These are phyloP conservation scores for Vigna mungo DNA, from an alignment of 306 rosid genomes.

Conservation along the genomic window DNA sequence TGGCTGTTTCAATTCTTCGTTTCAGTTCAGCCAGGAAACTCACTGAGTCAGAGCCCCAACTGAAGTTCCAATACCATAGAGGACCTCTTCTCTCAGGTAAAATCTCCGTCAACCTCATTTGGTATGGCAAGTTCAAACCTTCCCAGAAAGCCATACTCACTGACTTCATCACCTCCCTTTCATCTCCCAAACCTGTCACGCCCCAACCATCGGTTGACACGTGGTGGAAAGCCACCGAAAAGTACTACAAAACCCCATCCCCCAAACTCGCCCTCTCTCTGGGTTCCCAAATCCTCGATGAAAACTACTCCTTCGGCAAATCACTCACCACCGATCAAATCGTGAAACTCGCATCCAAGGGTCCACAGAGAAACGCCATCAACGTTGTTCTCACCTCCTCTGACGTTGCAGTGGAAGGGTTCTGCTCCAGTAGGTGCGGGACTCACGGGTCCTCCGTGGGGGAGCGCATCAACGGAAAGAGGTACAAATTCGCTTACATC, in stretches of 20 bases:
- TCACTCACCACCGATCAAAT: slow-evolving; percentile 57
- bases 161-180: slow-evolving; percentile 54
- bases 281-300: slow-evolving; percentile 53
- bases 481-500: slow-evolving; percentile 58
- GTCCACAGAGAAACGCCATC: slow-evolving; percentile 51
- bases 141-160: slow-evolving; percentile 58
- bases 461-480: slow-evolving; percentile 40
- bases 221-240: slow-evolving; percentile 64
- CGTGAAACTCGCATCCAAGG: slow-evolving; percentile 53
- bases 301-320: slow-evolving; percentile 56
- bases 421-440: slow-evolving; percentile 66
- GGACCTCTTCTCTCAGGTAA: slow-evolving; percentile 52
- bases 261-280: slow-evolving; percentile 42
- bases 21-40: slow-evolving; percentile 40
- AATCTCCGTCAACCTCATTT: slow-evolving; percentile 52
- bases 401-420: slow-evolving; percentile 62
- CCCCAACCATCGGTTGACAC: slow-evolving; percentile 57
- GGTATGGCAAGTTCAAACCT: slow-evolving; percentile 66
- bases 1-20: slow-evolving; percentile 37
- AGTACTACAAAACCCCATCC: slow-evolving; percentile 46
- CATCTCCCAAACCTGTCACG: slow-evolving; percentile 30
- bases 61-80: slow-evolving; percentile 50
- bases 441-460: slow-evolving; percentile 59
- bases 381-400: slow-evolving; percentile 62
- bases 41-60: slow-evolving; percentile 14